These are phyloP conservation scores for Uromyces viciae-fabae DNA, from an alignment of 1,284 basidiomycete genomes.

Conservation along the genomic window DNA sequence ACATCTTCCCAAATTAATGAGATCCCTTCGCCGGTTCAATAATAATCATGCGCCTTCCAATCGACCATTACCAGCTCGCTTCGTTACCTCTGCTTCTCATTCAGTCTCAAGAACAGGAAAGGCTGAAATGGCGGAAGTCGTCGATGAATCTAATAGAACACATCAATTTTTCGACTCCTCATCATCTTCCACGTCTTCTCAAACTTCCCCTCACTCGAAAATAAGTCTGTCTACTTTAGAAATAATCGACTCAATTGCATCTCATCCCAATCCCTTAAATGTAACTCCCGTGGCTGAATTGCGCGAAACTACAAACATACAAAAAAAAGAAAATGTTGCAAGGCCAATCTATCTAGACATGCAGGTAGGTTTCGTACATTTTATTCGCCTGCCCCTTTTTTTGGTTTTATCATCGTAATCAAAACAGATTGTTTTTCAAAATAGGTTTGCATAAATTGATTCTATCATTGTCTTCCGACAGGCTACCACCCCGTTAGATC, in stretches of 20 bases:
- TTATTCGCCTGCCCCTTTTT: background rate
- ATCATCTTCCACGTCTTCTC: background rate
- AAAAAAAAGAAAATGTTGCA: conserved; percentile 46
- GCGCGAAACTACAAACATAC: conserved; percentile 10
- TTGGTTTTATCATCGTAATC: background rate
- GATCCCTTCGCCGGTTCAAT: background rate
- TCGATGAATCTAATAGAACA: background rate
- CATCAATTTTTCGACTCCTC: background rate
- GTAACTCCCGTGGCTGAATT: conserved; percentile 44
- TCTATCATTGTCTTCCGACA: conserved; percentile 54
- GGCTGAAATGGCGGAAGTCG: conserved; percentile 37
- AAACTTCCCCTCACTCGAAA: background rate
- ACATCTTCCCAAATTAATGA: background rate
- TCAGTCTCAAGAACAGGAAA: conserved; percentile 1
- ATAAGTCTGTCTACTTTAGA: conserved; percentile 31
- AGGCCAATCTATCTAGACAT: conserved; percentile 92
- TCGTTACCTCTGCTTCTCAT: conserved; percentile 11
- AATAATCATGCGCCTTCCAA: background rate
- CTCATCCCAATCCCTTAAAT: conserved; percentile 44
- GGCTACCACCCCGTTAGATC: conserved; percentile 97
- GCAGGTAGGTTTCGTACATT: conserved; percentile 63
- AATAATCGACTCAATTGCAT: conserved; percentile 40
- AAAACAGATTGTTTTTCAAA: background rate
- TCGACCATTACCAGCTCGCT: background rate
- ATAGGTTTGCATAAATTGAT: background rate